Base-by-base conservation (phyloP, 306 rosid species). In the Sicyos baderoa region DNA sequence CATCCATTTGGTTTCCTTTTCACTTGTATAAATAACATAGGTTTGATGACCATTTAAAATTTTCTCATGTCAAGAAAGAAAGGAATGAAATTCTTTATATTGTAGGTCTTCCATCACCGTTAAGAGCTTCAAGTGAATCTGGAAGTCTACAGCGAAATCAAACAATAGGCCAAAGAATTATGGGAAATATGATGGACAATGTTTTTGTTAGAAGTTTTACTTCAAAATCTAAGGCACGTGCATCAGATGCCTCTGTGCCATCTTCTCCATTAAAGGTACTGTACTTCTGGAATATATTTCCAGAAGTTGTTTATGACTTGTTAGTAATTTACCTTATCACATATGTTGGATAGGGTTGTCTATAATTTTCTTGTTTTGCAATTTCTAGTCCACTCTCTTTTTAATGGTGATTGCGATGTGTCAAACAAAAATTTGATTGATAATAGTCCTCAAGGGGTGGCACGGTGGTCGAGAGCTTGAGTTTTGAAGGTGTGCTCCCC, bases 111-210 rank as follows among this genome's bases (percentile, higher is more conserved):
- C 45, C 45, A 40, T 40, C 45, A 7, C 45, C 45, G 11, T 40
- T 7, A 75, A 86, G 78, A 79, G 67, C 89, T 37, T 5, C 44
- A 37, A 37, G 44, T 37, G 90, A 88, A 77, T 80, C 74, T 78
- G 89, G 83, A 78, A 80, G 78, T 79, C 78, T 90, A 71, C 88
- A 84, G 72, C 91, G 83, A 62, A 94, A 22, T 80, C 99, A 86
- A 78, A 94, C 99, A 72, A 79, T 94, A 23, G 97, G 99, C 77
- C 97, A 94, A 79, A 86, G 99, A 64, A 85, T 94, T 42, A 90
- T 94, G 91, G 95, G 95, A 72, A 88, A 88, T 81, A 74, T 88
- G 94, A 85, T 88, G 97, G 99, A 85, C 27, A 94, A 94, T 83
- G 76, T 94, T 77, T 88, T 94, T 60, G 90, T 86, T 73, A 82